Evolutionary conservation across 2,329 filamentous ascomycete genomes (phyloP).

Genomic region (Xylariaceae sp.): DNA sequence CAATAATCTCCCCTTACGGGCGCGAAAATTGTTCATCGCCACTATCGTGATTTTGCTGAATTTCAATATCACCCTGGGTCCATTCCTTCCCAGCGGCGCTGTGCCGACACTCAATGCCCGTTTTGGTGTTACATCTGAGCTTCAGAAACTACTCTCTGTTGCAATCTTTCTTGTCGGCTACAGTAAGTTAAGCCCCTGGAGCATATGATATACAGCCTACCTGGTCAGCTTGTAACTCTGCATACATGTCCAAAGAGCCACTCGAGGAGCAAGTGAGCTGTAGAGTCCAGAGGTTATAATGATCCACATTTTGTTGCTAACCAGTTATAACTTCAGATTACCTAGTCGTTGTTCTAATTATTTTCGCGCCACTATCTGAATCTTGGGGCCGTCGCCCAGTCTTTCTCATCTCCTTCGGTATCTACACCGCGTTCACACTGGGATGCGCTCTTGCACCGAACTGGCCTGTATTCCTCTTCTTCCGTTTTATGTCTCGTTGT

Average conservation of each 20-base stretch:
- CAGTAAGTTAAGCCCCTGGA: no score
- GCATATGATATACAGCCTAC: no score
- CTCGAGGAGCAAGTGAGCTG: no score
- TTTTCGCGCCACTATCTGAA: slow-evolving; percentile 1
- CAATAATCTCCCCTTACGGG: no score
- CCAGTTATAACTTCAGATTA: no score
- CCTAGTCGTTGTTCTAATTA: not conserved
- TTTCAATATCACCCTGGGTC: slow-evolving; percentile 16
- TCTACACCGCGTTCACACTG: slow-evolving; percentile 6
- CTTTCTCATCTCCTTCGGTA: slow-evolving; percentile 45
- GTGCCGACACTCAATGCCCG: slow-evolving; percentile 2
- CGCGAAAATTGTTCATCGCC: no score
- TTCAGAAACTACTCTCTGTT: slow-evolving; percentile 10
- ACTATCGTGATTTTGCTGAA: no score
- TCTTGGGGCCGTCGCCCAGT: slow-evolving; percentile 33
- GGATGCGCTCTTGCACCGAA: slow-evolving; percentile 6
- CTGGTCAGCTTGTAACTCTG: no score
- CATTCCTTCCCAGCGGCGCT: slow-evolving; percentile 21
- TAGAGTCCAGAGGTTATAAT: no score
- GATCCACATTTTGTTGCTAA: no score
- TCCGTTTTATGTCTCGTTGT: slow-evolving; percentile 49
- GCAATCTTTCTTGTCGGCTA: slow-evolving; percentile 25
- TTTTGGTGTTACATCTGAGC: slow-evolving; percentile 11
- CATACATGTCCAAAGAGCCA: no score
- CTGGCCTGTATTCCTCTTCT: slow-evolving; percentile 42